Evolutionary conservation across 768 basidiomycete species (phyloP), one percentile per base, ranked within the genome.

Genomic region (Xerocomus spinulosus): DNA sequence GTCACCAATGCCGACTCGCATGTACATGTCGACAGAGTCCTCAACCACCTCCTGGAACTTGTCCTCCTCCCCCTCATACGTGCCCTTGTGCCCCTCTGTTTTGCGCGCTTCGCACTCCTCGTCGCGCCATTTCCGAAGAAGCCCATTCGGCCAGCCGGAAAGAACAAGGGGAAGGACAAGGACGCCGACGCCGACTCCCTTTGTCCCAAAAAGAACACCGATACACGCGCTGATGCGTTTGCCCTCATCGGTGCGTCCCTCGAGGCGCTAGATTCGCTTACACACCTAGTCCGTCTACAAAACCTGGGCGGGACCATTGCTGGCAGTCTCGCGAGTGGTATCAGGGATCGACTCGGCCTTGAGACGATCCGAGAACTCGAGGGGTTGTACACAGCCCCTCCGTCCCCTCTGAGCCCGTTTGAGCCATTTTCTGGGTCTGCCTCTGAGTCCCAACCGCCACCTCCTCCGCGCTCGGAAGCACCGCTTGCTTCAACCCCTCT

Each of bases 321-420:
- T 23, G 3, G 9, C 6, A 36, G 21, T 8, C 41, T 60, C 9
- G 53, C 43, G 2, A 2, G 32, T 6, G 49, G 48, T 17, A 44
- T 66, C 13, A 57, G 43, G 36, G 49, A 55, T 25, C 59, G 59
- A 26, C 49, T 66, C 20, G 63, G 57, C n/a, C 56, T 66, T 17
- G 66, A 66, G 40, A 20, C 52, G 18, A 56, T 68, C 42, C 56
- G 64, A 3, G 61, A 56, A 18, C 55, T 66, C 10, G 64, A 61
- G 23, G 33, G 29, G 3, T 24, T 68, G 23, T 63, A 59, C n/a
- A 34, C 34, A 2, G 23, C 28, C 17, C 15, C 54, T 21, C 3
- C 24, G 12, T 10, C 28, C 8, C n/a, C 15, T 34, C n/a, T 38
- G n/a, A 47, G 20, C 9, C 2, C 29, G 18, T 21, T 9, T 15